A percentile compares a stretch with the other conserved stretches of the same genome.
Evolutionary conservation across 768 basidiomycete genomes (phyloP).

Genomic region (Auriscalpium microsporum): DNA sequence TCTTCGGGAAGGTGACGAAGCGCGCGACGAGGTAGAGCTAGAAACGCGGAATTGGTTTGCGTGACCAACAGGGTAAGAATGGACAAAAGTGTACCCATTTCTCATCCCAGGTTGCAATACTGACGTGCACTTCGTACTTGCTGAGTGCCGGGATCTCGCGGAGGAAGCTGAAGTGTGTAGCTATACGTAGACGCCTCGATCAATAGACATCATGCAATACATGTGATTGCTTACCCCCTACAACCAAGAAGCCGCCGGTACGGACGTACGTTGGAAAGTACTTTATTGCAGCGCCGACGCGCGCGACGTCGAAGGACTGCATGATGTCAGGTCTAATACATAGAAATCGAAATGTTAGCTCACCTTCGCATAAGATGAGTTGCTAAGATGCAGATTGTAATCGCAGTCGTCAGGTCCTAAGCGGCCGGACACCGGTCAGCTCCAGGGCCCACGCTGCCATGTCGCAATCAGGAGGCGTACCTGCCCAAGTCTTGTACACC

Average conservation of each 20-base stretch:
- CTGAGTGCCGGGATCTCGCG: slow-evolving; percentile 60
- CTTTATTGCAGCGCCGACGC: slow-evolving; percentile 37
- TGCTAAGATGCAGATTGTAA: slow-evolving; percentile 68
- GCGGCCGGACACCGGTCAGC: too few relatives aligned
- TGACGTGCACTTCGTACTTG: slow-evolving; percentile 51
- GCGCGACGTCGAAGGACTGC: slow-evolving; percentile 28
- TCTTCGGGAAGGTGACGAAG: slow-evolving; percentile 46
- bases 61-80: too few relatives aligned
- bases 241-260: slow-evolving; percentile 51
- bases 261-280: slow-evolving; percentile 51
- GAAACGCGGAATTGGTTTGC: too few relatives aligned
- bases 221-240: slow-evolving; percentile 24
- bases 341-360: background rate
- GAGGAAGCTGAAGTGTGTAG: slow-evolving; percentile 60
- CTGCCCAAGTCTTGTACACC: slow-evolving; percentile 16
- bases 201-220: too few relatives aligned
- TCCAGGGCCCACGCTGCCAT: too few relatives aligned
- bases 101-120: slow-evolving; percentile 58
- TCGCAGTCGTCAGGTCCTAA: slow-evolving; percentile 65
- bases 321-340: background rate
- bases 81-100: slow-evolving; percentile 55
- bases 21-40: slow-evolving; percentile 59
- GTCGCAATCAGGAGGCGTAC: background rate
- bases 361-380: slow-evolving; percentile 72
- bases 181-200: slow-evolving; percentile 15